These are phyloP conservation scores for Fusarium denticulatum DNA, from an alignment of 2,329 filamentous ascomycete genomes.

Conservation along the genomic window DNA sequence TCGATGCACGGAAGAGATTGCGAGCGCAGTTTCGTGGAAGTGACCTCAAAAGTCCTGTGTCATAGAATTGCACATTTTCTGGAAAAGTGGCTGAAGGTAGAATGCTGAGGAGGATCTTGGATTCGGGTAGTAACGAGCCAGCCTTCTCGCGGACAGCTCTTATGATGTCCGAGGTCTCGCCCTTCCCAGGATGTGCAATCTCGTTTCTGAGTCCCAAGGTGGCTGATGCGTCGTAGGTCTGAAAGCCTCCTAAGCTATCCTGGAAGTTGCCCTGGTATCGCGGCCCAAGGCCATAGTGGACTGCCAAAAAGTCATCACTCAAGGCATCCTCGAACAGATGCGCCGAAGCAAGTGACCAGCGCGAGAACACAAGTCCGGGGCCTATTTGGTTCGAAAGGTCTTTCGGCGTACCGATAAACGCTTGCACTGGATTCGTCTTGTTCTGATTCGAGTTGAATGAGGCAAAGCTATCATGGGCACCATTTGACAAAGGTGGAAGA, in stretches of 20 bases:
- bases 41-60: slow-evolving; percentile 78
- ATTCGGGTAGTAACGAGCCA: slow-evolving; percentile 82
- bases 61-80: slow-evolving; percentile 81
- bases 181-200: slow-evolving; percentile 85
- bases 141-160: slow-evolving; percentile 88
- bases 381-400: slow-evolving; percentile 83
- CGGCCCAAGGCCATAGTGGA: slow-evolving; percentile 88
- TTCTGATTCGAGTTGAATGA: slow-evolving; percentile 69
- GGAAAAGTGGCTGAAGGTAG: slow-evolving; percentile 83
- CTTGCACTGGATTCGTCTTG: slow-evolving; percentile 79
- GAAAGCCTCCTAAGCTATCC: slow-evolving; percentile 93
- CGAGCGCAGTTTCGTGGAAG: slow-evolving; percentile 79
- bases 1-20: slow-evolving; percentile 57
- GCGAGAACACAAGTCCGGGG: slow-evolving; percentile 76
- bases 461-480: slow-evolving; percentile 73
- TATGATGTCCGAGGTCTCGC: slow-evolving; percentile 91
- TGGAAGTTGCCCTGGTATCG: slow-evolving; percentile 97
- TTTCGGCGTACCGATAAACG: slow-evolving; percentile 91
- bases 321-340: slow-evolving; percentile 88
- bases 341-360: slow-evolving; percentile 90
- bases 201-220: slow-evolving; percentile 92
- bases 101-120: slow-evolving; percentile 83
- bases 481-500: slow-evolving; percentile 72
- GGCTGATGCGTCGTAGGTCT: slow-evolving; percentile 94
- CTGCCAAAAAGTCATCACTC: slow-evolving; percentile 90